phyloP scores from a whole-genome alignment of 306 rosid genomes.

The Morella rubra region DNA sequence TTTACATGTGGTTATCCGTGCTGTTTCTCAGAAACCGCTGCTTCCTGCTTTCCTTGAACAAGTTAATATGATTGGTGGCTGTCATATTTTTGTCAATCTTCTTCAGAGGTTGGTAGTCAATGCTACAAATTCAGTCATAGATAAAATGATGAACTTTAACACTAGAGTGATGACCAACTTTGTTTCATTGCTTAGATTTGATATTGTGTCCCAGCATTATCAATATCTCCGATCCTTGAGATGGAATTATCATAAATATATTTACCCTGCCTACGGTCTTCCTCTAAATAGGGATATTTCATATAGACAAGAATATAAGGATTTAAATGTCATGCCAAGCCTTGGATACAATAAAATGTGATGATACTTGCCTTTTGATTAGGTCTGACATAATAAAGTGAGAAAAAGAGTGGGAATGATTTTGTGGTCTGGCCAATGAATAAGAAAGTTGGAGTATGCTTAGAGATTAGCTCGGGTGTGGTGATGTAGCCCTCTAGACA shows the following conservation, averaged over 20 bases:
- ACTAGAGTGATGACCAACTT: conserved; percentile 7
- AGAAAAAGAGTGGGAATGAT: not conserved
- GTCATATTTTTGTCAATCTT: conserved; percentile 90
- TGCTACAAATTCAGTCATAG: conserved; percentile 1
- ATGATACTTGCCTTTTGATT: not conserved
- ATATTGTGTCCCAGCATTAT: not conserved
- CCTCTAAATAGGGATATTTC: not conserved
- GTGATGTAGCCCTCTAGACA: too few species aligned
- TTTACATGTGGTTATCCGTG: conserved; percentile 91
- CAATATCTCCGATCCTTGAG: not conserved
- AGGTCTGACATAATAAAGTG: not conserved
- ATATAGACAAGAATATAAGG: not conserved
- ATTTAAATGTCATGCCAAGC: not conserved
- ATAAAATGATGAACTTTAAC: conserved; percentile 3
- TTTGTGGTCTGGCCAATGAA: not conserved
- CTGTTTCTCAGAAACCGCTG: conserved; percentile 75
- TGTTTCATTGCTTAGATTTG: not conserved
- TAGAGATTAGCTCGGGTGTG: not conserved
- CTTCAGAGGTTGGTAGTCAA: conserved; percentile 70
- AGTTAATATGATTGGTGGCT: conserved; percentile 70
- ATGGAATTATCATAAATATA: not conserved
- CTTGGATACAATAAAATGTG: not conserved
- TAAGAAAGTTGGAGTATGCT: not conserved
- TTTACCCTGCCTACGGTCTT: not conserved
- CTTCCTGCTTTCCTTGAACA: conserved; percentile 89